These are phyloP conservation scores for Neofusicoccum sp. DNA, from an alignment of 2,329 filamentous ascomycete species.

Conservation along the genomic window DNA sequence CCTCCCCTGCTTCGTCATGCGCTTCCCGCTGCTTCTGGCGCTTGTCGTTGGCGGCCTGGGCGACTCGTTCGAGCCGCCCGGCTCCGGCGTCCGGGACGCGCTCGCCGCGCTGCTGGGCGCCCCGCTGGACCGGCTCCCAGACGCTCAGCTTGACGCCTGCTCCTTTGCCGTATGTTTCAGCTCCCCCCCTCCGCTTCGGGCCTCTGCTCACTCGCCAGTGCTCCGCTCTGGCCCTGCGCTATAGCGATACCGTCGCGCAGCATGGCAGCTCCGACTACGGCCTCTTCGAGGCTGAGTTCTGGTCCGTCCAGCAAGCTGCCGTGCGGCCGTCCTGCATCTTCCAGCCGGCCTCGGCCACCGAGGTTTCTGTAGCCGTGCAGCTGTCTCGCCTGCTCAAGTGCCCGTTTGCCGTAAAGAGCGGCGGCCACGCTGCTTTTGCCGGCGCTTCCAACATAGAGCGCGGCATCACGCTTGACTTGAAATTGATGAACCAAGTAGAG, in stretches of 20 bases:
- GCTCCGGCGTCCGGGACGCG: conserved; percentile 20
- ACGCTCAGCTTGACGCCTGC: conserved; percentile 19
- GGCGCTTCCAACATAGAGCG: conserved; percentile 42
- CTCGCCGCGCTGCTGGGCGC: conserved; percentile 21
- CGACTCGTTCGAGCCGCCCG: conserved; percentile 12
- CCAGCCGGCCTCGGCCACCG: conserved; percentile 21
- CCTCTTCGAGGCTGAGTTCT: conserved; percentile 26
- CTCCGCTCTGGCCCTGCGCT: conserved; percentile 26
- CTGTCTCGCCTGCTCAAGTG: conserved; percentile 25
- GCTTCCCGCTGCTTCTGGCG: conserved; percentile 10
- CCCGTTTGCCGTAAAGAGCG: conserved; percentile 45
- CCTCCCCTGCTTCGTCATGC: conserved; percentile 17
- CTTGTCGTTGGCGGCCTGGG: not conserved
- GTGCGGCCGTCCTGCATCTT: conserved; percentile 29
- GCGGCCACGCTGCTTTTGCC: conserved; percentile 42
- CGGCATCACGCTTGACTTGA: conserved; percentile 46
- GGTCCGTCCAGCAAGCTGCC: conserved; percentile 29
- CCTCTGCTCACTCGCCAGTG: conserved; percentile 22
- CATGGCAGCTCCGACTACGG: conserved; percentile 24
- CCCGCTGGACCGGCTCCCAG: conserved; percentile 21
- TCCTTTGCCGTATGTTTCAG: conserved; percentile 24
- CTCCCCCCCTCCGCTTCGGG: not conserved
- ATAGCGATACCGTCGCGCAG: conserved; percentile 22
- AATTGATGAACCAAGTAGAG: conserved; percentile 29
- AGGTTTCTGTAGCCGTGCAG: conserved; percentile 18